Evolutionary conservation across 106 monocot genomes (phyloP), one percentile per base, ranked within the genome.

Genomic region (Dioscorea alata): DNA sequence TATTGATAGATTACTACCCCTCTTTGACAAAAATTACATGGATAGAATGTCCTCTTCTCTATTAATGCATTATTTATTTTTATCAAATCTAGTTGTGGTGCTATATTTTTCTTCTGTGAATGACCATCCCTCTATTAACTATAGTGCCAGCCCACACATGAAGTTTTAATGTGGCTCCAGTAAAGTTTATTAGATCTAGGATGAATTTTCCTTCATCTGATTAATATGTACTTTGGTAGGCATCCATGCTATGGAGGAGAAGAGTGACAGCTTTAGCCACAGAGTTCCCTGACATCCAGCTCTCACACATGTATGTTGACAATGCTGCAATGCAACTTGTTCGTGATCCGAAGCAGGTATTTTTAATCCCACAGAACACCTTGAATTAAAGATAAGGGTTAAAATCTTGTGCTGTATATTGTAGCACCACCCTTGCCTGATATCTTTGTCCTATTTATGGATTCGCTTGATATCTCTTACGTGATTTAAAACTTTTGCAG

Each of bases 291-390:
- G 96, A 96, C 74, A 82, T 96, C 57, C 59, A 89, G 53, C 80
- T 96, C 3, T 89, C 91, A 16, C 91, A 96, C 67, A 96, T 96
- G 96, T 96, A 96, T 69, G 96, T 96, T 33, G 96, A 96, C 56
- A 96, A 96, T 79, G 96, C 91, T 25, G 86, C 91, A 57, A 96
- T 96, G 96, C 91, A 96, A 71, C 86, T 92, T 80, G 74, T 96
- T 80, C 85, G 96, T 54, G 57, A 91, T 61, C 96, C 96, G 13
- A 91, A 84, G 63, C 95, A 96, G 95, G 95, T 96, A 62, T 53
- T 33, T 53, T 12, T 56, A n/a, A 10, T 4, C 32, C 4, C 18
- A 28, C 32, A 33, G 8, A 62, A 32, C 1, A 25, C 25, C 24
- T 62, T 62, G 61, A 13, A 33, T 28, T 28, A 28, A 28, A 28